phyloP scores from a whole-genome alignment of 495 filamentous ascomycete species.

The Jackrogersella minutella region DNA sequence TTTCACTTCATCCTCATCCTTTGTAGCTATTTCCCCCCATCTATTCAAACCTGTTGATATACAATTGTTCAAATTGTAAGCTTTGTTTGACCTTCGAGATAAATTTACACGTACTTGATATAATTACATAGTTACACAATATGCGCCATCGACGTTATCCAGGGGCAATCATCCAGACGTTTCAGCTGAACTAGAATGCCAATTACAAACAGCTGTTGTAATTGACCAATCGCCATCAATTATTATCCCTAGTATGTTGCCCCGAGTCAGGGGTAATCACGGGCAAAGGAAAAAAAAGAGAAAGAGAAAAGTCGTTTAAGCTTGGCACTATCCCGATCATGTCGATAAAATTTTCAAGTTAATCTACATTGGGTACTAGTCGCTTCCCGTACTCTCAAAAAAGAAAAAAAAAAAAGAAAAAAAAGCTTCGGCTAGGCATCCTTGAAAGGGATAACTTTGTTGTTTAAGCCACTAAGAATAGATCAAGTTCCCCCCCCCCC shows the following conservation, averaged over 20 bases:
- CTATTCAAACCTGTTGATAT: neutral
- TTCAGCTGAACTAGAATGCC: constrained; percentile 31
- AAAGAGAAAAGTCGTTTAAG: neutral
- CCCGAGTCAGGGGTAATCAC: constrained; percentile 19
- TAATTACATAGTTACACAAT: neutral
- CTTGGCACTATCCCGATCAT: constrained; percentile 10
- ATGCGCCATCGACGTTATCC: constrained; percentile 23
- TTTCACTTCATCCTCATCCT: neutral
- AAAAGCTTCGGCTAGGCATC: no score
- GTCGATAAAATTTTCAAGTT: constrained; percentile 6
- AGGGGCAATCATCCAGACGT: constrained; percentile 34
- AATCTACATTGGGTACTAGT: neutral
- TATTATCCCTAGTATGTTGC: constrained; percentile 1
- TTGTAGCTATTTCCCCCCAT: neutral
- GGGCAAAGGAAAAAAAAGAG: neutral
- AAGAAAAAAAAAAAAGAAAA: no score
- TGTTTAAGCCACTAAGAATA: constrained; percentile 11
- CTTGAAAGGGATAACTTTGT: neutral
- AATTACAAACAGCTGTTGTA: constrained; percentile 13
- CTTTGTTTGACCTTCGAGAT: constrained; percentile 2
- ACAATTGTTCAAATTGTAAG: neutral
- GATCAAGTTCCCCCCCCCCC: neutral
- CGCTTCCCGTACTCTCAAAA: constrained; percentile 2
- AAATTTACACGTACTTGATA: constrained; percentile 9
- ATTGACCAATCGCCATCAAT: constrained; percentile 29